These are phyloP conservation scores for Odontarrhena argentea DNA, from an alignment of 345 rosid genomes.

Conservation along the genomic window DNA sequence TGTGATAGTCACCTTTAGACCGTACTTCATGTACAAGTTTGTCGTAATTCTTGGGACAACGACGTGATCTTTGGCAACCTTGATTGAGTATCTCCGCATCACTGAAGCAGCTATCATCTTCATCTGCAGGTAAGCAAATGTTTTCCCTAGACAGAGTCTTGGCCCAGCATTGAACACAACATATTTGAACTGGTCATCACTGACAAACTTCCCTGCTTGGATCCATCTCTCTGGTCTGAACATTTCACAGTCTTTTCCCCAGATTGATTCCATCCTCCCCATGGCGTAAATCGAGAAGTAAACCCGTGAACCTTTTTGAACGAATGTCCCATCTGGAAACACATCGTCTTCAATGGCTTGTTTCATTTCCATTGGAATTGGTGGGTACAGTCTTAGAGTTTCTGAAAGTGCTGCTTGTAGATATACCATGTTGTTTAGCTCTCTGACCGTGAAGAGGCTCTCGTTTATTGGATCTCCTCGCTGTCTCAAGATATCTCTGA, in stretches of 20 bases:
- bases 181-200: slow-evolving; percentile 39
- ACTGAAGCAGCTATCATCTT: slow-evolving; percentile 44
- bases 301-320: slow-evolving; percentile 51
- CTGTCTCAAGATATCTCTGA: slow-evolving; percentile 21
- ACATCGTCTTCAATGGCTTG: slow-evolving; percentile 52
- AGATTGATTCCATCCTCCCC: slow-evolving; percentile 61
- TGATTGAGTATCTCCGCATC: slow-evolving; percentile 38
- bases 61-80: slow-evolving; percentile 32
- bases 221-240: slow-evolving; percentile 68
- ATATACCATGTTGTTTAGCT: slow-evolving; percentile 49
- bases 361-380: slow-evolving; percentile 68
- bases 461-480: slow-evolving; percentile 24
- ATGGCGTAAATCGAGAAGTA: slow-evolving; percentile 65
- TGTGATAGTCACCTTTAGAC: slow-evolving; percentile 34
- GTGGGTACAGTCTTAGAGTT: slow-evolving; percentile 60
- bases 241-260: slow-evolving; percentile 56
- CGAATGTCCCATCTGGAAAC: slow-evolving; percentile 57
- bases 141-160: slow-evolving; percentile 50
- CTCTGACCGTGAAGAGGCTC: slow-evolving; percentile 40
- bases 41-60: slow-evolving; percentile 40
- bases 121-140: slow-evolving; percentile 52
- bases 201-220: slow-evolving; percentile 35
- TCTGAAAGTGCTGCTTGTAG: slow-evolving; percentile 66
- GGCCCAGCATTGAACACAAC: slow-evolving; percentile 54
- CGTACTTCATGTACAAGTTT: slow-evolving; percentile 37